Evolutionary conservation across 2,329 filamentous ascomycete species (phyloP), one percentile per base, ranked within the genome.

Genomic region (Cryphonectria naterciae): DNA sequence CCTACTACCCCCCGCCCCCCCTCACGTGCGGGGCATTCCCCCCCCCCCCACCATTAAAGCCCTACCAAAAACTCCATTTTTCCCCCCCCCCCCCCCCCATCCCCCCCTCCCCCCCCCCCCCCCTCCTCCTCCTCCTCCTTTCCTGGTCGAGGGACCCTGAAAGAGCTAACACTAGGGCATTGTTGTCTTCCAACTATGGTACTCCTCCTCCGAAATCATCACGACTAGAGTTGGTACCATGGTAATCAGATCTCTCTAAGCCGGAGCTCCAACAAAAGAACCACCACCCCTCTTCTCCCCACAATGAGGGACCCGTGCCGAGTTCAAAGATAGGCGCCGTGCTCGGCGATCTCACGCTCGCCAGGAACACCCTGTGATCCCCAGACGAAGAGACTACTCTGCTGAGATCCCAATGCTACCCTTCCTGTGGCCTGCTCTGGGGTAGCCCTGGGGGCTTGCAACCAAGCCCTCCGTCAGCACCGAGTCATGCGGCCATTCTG

Each of bases 401-500:
- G 8, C 61, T 60, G 60, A 68, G 58, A 54, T 49, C 62, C 64
- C 52, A 32, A 69, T 69, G 68, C 62, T 39, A 69, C 68, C 39
- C 56, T 61, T 61, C 19, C 46, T 61, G 58, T n/a, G 15, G 58
- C 22, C 4, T 61, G 32, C 58, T 61, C 58, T 39, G 58, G 58
- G 58, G 58, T 61, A 61, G 58, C 17, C 58, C 56, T 28, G 28
- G 32, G 32, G 58, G 32, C 58, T 19, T 19, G 17, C 35, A n/a
- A 8, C 41, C 39, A 56, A 37, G 65, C 35, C 54, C 58, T 19
- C 17, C 32, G 49, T 28, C 49, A 39, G 28, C 46, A 61, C 39
- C 69, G 69, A 71, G 69, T 71, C 69, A 71, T 71, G 69, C 22
- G 11, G 49, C 54, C 28, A 49, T 61, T 52, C 25, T 61, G 68